These are phyloP conservation scores for Pelargonium citronellum DNA, from an alignment of 441 rosid species.

Conservation along the genomic window DNA sequence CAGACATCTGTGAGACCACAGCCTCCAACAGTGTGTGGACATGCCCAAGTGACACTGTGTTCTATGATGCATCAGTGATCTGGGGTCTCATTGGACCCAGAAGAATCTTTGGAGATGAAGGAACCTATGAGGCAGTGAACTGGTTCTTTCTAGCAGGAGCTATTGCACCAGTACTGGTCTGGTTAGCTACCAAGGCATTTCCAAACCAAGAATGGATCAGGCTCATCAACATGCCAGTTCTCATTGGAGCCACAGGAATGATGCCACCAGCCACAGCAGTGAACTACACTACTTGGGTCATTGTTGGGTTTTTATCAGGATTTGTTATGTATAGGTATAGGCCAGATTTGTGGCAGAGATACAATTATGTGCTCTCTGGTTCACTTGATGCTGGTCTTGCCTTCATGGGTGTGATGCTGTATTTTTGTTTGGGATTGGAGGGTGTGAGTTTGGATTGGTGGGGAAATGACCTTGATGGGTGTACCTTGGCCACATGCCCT, in stretches of 20 bases:
- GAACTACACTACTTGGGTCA: slow-evolving; percentile 68
- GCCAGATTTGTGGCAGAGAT: slow-evolving; percentile 73
- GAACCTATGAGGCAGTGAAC: slow-evolving; percentile 60
- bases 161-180: slow-evolving; percentile 56
- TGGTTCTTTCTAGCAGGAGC: slow-evolving; percentile 81
- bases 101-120: slow-evolving; percentile 58
- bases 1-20: slow-evolving; percentile 62
- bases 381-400: slow-evolving; percentile 78
- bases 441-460: slow-evolving; percentile 48
- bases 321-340: slow-evolving; percentile 56
- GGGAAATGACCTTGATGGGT: slow-evolving; percentile 35
- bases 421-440: slow-evolving; percentile 53
- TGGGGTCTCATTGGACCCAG: slow-evolving; percentile 84
- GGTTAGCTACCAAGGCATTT: slow-evolving; percentile 59
- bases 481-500: slow-evolving; percentile 67
- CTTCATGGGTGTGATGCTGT: slow-evolving; percentile 69
- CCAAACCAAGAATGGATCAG: slow-evolving; percentile 75
- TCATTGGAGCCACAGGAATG: slow-evolving; percentile 61
- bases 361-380: slow-evolving; percentile 42
- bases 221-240: slow-evolving; percentile 70
- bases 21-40: slow-evolving; percentile 64
- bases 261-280: slow-evolving; percentile 87
- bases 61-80: slow-evolving; percentile 81
- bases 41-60: slow-evolving; percentile 70
- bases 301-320: slow-evolving; percentile 70